Evolutionary conservation across 345 rosid species (phyloP).

Genomic region (Gossypium herbaceum): DNA sequence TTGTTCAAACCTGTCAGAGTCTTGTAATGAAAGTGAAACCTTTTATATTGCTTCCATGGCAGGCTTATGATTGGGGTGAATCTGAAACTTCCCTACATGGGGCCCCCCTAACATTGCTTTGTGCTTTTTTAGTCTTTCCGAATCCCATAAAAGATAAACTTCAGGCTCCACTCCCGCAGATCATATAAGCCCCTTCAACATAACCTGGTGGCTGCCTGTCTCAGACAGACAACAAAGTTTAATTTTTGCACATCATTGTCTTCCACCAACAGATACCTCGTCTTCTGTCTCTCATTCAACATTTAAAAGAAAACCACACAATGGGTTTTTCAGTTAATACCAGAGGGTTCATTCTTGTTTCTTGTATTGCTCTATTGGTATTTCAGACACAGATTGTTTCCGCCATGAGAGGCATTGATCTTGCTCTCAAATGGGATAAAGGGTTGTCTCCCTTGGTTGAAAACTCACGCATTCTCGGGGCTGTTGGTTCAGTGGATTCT

Average conservation of each 20-base stretch:
- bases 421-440: conserved; percentile 23
- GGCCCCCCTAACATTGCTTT: conserved; percentile 25
- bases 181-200: conserved; percentile 22
- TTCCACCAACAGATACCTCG: not conserved
- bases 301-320: conserved; percentile 28
- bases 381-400: conserved; percentile 40
- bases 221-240: conserved; percentile 12
- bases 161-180: conserved; percentile 24
- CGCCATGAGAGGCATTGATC: conserved; percentile 35
- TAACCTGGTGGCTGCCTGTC: conserved; percentile 12
- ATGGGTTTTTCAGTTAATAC: conserved; percentile 38
- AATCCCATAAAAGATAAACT: conserved; percentile 30
- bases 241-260: not conserved
- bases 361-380: conserved; percentile 32
- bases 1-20: conserved; percentile 83
- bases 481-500: conserved; percentile 26
- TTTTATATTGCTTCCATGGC: conserved; percentile 49
- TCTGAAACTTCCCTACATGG: conserved; percentile 47
- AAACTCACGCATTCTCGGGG: conserved; percentile 36
- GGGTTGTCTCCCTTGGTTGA: conserved; percentile 20
- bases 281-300: conserved; percentile 1
- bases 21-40: conserved; percentile 46
- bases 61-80: conserved; percentile 52
- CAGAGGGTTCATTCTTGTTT: conserved; percentile 27
- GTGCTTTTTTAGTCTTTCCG: conserved; percentile 30